Evolutionary conservation across 768 basidiomycete genomes (phyloP), one percentile per base, ranked within the genome.

Genomic region (Phanerochaete carnosa): DNA sequence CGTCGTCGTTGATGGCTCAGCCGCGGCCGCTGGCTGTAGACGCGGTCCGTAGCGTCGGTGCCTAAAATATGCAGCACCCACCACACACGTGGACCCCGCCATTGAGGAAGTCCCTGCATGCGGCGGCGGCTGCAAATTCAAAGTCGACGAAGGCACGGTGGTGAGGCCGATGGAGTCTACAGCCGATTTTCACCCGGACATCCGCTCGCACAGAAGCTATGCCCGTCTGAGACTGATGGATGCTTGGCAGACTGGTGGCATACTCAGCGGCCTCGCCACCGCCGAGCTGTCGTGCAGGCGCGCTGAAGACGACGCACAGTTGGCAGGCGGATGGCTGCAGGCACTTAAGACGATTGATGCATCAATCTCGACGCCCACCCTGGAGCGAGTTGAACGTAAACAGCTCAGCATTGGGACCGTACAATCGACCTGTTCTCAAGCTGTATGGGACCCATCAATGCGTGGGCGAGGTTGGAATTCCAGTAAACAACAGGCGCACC

Each of bases 141-240:
- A 45, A 28, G 45, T 43, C 45, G 57, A 19, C 50, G 29, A 43
- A 61, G 60, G 60, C 49, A 61, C 52, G 37, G 16, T 53, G 39
- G 30, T n/a, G n/a, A n/a, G 25, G 11, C 58, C 39, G 39, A 45
- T 29, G 25, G 26, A n/a, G 45, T 16, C 54, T 43, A 56, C 59
- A 35, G 57, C 57, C 57, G 57, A 58, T 30, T 58, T 58, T 49
- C 54, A 61, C 45, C 60, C 54, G 60, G 60, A 55, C 60, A 55
- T 61, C 49, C 35, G 46, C 30, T 26, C 29, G 35, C 19, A 52
- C 26, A 15, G 55, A 49, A 50, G 57, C 60, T 61, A 61, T 54
- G 35, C 60, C 60, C 43, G 26, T 57, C 54, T 49, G 23, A 52
- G 59, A 26, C 45, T 61, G 60, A 61, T 61, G 60, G 55, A 47